Conservation (phyloP, 2,329 filamentous ascomycete genomes). For the Aspergillus fructus region DNA sequence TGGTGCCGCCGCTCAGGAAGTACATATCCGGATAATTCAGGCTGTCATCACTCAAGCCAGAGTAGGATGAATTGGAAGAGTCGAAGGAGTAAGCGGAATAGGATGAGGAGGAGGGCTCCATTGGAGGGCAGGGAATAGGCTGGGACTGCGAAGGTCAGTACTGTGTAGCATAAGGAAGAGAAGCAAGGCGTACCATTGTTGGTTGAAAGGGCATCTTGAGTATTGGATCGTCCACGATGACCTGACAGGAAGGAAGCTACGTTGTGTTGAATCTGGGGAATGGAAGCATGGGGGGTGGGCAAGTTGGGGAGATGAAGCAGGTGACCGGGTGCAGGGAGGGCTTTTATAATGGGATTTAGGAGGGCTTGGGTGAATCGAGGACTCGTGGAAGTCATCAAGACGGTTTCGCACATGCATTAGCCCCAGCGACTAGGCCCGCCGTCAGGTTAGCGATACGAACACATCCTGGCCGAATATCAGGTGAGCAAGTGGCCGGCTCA, state of each 20-base stretch:
- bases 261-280: slow-evolving; percentile 5
- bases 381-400: slow-evolving; percentile 14
- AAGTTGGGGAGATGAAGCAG: slow-evolving; percentile 9
- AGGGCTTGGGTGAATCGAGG: not conserved
- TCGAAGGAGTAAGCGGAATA: slow-evolving; percentile 14
- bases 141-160: slow-evolving; percentile 10
- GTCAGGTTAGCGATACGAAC: slow-evolving; percentile 19
- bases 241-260: not conserved
- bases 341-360: slow-evolving; percentile 10
- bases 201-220: slow-evolving; percentile 13
- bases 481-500: slow-evolving; percentile 16
- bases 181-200: slow-evolving; percentile 10
- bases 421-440: slow-evolving; percentile 6
- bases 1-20: slow-evolving; percentile 4
- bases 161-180: not conserved
- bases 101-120: slow-evolving; percentile 24
- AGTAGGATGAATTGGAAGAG: slow-evolving; percentile 18
- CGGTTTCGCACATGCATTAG: slow-evolving; percentile 22
- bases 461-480: slow-evolving; percentile 21
- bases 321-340: slow-evolving; percentile 6
- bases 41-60: slow-evolving; percentile 19
- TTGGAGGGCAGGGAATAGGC: slow-evolving; percentile 19
- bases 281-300: slow-evolving; percentile 5
- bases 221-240: slow-evolving; percentile 8
- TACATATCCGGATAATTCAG: slow-evolving; percentile 20